These are phyloP conservation scores for Staphylotrichum longicolle DNA, from an alignment of 495 filamentous ascomycete genomes.

Conservation along the genomic window DNA sequence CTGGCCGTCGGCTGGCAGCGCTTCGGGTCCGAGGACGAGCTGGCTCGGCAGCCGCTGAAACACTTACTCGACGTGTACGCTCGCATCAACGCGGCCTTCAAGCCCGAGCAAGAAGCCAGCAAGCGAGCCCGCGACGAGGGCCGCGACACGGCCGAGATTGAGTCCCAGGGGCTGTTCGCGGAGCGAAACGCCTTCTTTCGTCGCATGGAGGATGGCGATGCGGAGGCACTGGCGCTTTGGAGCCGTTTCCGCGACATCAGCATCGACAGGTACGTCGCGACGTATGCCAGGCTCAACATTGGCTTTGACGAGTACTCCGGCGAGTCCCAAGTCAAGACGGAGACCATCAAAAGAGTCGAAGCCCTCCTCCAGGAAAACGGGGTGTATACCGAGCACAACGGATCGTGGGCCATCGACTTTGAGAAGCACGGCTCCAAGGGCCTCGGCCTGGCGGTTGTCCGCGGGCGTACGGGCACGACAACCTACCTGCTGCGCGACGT, in stretches of 20 bases:
- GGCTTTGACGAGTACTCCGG: constrained; percentile 89
- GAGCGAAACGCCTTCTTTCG: constrained; percentile 77
- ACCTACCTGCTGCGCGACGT: constrained; percentile 65
- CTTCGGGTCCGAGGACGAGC: constrained; percentile 56
- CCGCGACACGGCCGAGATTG: constrained; percentile 47
- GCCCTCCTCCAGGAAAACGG: constrained; percentile 63
- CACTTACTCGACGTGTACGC: constrained; percentile 65
- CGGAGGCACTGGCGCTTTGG: constrained; percentile 76
- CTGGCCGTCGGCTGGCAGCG: constrained; percentile 58
- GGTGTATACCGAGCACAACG: constrained; percentile 76
- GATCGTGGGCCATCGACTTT: constrained; percentile 85
- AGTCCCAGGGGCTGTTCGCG: constrained; percentile 55
- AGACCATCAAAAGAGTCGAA: constrained; percentile 69
- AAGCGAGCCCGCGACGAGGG: constrained; percentile 46
- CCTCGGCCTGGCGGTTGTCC: constrained; percentile 52
- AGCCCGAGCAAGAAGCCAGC: constrained; percentile 52
- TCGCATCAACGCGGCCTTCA: constrained; percentile 55
- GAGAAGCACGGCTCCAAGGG: constrained; percentile 64
- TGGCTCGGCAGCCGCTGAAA: constrained; percentile 57
- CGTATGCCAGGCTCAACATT: constrained; percentile 60
- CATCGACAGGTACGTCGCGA: constrained; percentile 73
- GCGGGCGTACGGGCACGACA: constrained; percentile 60
- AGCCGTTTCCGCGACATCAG: constrained; percentile 82
- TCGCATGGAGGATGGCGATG: constrained; percentile 79
- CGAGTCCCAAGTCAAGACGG: constrained; percentile 80